phyloP scores from a whole-genome alignment of 257 asterid genomes.

The Gardenia jasminoides region DNA sequence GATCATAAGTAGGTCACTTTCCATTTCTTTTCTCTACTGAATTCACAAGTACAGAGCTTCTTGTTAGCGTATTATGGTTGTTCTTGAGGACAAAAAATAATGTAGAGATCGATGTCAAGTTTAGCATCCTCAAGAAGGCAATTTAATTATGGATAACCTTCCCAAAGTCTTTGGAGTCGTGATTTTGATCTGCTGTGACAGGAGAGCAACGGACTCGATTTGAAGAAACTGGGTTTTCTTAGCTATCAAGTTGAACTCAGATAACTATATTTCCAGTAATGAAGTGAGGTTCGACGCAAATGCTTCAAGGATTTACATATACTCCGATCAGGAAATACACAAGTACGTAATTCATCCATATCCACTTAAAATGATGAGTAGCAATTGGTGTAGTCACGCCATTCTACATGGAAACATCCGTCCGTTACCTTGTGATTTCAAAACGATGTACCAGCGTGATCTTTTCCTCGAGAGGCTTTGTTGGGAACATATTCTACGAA shows the following conservation, averaged over 20 bases:
- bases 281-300: constrained; percentile 45
- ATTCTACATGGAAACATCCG: constrained; percentile 35
- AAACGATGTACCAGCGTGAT: constrained; percentile 36
- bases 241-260: constrained; percentile 38
- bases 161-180: background rate
- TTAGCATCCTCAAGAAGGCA: background rate
- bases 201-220: constrained; percentile 42
- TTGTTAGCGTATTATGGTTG: background rate
- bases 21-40: background rate
- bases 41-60: background rate
- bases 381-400: constrained; percentile 41
- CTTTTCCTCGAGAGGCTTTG: constrained; percentile 49
- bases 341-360: constrained; percentile 50
- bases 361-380: constrained; percentile 44
- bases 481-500: constrained; percentile 53
- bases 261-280: constrained; percentile 41
- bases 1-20: background rate
- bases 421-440: constrained; percentile 25
- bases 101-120: too few relatives aligned
- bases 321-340: constrained; percentile 19
- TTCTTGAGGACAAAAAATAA: background rate
- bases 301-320: constrained; percentile 34
- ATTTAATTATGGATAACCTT: background rate
- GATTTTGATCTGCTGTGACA: constrained; percentile 21
- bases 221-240: constrained; percentile 46